Evolutionary conservation across 2,329 filamentous ascomycete species (phyloP).

Genomic region (Pyrenophora teres): DNA sequence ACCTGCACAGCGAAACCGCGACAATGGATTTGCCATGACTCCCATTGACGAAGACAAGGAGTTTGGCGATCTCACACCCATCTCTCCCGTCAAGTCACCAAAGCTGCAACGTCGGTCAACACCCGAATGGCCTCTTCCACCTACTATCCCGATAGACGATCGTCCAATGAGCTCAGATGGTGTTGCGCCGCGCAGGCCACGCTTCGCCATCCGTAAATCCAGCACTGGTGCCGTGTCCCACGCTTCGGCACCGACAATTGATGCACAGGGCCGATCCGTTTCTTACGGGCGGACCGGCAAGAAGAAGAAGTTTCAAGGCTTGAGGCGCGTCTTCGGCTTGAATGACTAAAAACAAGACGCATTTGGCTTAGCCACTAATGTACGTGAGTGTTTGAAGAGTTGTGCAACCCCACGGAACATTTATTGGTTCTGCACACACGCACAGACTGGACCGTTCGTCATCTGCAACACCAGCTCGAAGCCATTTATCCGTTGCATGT

Average conservation of each 20-base stretch:
- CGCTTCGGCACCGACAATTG: constrained; percentile 31
- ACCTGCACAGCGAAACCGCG: constrained; percentile 33
- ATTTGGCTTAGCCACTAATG: constrained; percentile 19
- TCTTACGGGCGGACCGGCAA: constrained; percentile 45
- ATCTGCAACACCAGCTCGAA: constrained; percentile 4
- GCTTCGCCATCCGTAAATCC: constrained; percentile 32
- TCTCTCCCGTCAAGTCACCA: constrained; percentile 38
- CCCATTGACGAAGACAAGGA: constrained; percentile 44
- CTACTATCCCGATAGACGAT: constrained; percentile 29
- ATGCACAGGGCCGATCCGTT: constrained; percentile 23
- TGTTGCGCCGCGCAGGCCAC: constrained; percentile 24
- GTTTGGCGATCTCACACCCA: constrained; percentile 20
- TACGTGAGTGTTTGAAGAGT: constrained; percentile 6
- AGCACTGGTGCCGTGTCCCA: constrained; percentile 16
- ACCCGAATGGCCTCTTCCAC: constrained; percentile 57
- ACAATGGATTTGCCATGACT: constrained; percentile 33
- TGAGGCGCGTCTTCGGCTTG: constrained; percentile 69
- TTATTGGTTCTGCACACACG: background rate
- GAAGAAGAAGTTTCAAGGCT: constrained; percentile 70
- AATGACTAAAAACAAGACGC: constrained; percentile 52
- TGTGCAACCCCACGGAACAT: background rate
- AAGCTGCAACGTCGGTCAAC: constrained; percentile 57
- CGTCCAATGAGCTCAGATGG: constrained; percentile 43
- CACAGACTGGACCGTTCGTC: constrained; percentile 7
- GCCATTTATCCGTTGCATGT: constrained; percentile 1